Evolutionary conservation across 495 filamentous ascomycete species (phyloP), one percentile per base, ranked within the genome.

Genomic region (Aspergillus nanangensis): DNA sequence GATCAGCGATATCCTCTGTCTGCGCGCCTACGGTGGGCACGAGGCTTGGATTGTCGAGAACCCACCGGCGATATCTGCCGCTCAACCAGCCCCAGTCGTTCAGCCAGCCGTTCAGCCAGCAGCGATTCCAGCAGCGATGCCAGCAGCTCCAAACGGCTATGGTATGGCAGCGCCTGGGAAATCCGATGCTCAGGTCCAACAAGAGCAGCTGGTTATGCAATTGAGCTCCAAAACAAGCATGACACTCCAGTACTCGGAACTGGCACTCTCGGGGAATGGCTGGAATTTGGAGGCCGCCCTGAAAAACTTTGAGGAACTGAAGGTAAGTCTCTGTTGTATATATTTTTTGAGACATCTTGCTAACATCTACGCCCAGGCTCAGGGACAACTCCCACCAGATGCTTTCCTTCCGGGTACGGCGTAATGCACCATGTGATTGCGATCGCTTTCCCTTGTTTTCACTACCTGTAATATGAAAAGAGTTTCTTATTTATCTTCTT

Each of bases 221-320:
- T 66, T 93, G 49, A 83, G 79, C 49, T 75, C 72, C 36, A 75
- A 74, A 37, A 90, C 88, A 2, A 75, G 79, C 25, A 84, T 93
- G 84, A 90, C 77, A 1, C 56, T 81, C 8, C 71, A 83, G 44
- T 92, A 81, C 53, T 82, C 88, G 2, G 74, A 81, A 51, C 69
- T 87, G 62, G 90, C 87, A 51, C 69, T 93, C 4, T 71, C 75
- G 0, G 77, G 84, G 47, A 83, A 79, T 49, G 77, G 76, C 36
- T 93, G 88, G 87, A 78, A 89, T 58, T 75, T 85, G 29, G 78
- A 83, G n/a, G 65, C 65, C 41, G 88, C 87, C 0, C 66, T 85
- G 51, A 69, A 70, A 44, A 77, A 79, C 29, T 91, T 90, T 58
- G 79, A 83, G 47, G 70, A 80, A 37, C 55, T 72, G 3, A 74